Evolutionary conservation across 495 filamentous ascomycete genomes (phyloP).

Genomic region (Penicillium lividum): DNA sequence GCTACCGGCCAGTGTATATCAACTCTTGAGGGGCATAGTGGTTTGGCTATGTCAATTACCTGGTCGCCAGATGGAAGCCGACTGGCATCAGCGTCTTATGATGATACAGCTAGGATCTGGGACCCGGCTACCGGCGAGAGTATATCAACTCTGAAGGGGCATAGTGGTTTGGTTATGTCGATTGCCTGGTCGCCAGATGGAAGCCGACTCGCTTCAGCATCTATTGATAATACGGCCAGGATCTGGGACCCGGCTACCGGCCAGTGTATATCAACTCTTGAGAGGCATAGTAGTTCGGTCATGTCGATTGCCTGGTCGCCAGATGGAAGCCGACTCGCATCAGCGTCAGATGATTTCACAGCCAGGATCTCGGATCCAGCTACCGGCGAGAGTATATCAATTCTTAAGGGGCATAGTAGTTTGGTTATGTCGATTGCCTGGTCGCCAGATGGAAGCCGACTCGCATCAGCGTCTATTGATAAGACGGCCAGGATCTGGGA

Average conservation of each 20-base stretch:
- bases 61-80: too few species aligned
- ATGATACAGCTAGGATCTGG: too few species aligned
- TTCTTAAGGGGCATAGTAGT: slow-evolving; percentile 3
- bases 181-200: slow-evolving; percentile 11
- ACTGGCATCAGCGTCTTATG: too few species aligned
- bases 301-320: slow-evolving; percentile 8
- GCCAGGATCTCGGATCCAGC: slow-evolving; percentile 1
- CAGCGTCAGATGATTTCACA: not conserved
- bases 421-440: not conserved
- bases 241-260: slow-evolving; percentile 10
- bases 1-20: too few species aligned
- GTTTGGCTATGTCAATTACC: too few species aligned
- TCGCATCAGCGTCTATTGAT: slow-evolving; percentile 3
- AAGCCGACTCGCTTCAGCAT: slow-evolving; percentile 6
- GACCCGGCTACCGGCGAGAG: too few species aligned
- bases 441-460: slow-evolving; percentile 5
- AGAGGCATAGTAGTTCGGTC: slow-evolving; percentile 13
- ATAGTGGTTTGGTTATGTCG: too few species aligned
- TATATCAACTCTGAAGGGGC: too few species aligned
- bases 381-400: not conserved
- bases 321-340: slow-evolving; percentile 7
- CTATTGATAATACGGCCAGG: not conserved
- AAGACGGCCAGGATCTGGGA: slow-evolving; percentile 9
- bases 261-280: slow-evolving; percentile 12
- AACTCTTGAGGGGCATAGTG: too few species aligned